Evolutionary conservation across 371 early-diverging fungal species (phyloP).

Genomic region (Basidiobolus meristosporus): DNA sequence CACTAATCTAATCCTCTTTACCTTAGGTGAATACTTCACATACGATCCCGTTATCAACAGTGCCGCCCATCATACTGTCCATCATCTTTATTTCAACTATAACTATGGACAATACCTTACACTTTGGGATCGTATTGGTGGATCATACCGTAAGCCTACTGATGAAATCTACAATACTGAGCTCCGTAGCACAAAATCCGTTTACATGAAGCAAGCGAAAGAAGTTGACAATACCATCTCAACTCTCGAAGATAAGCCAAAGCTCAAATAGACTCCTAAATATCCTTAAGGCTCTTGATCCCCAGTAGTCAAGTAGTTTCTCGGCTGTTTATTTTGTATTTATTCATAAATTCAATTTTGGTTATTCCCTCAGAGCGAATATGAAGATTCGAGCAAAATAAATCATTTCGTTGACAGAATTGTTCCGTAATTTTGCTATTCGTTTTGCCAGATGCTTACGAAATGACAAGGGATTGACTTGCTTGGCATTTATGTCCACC

Average conservation of each 20-base stretch:
- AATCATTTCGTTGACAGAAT: no score
- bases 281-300: no score
- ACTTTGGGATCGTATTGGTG: conserved; percentile 58
- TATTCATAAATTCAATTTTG: no score
- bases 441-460: no score
- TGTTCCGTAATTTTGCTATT: no score
- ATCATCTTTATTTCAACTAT: conserved; percentile 93
- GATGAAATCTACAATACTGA: conserved; percentile 39
- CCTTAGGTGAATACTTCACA: conserved; percentile 4
- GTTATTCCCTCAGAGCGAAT: no score
- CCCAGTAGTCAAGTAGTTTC: no score
- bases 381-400: no score
- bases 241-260: not conserved
- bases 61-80: conserved; percentile 88
- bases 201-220: conserved; percentile 43
- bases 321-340: no score
- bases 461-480: no score
- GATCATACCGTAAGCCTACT: conserved; percentile 48
- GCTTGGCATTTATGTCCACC: no score
- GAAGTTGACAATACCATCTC: conserved; percentile 20
- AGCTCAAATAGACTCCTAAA: not conserved
- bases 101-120: conserved; percentile 96
- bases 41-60: conserved; percentile 31
- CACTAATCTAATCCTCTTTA: not conserved
- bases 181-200: conserved; percentile 31